A percentile compares a stretch with the other conserved stretches of the same genome.
These are phyloP conservation scores for Plasmodium adleri DNA, from an alignment of 169 alveolate genomes.

Conservation along the genomic window DNA sequence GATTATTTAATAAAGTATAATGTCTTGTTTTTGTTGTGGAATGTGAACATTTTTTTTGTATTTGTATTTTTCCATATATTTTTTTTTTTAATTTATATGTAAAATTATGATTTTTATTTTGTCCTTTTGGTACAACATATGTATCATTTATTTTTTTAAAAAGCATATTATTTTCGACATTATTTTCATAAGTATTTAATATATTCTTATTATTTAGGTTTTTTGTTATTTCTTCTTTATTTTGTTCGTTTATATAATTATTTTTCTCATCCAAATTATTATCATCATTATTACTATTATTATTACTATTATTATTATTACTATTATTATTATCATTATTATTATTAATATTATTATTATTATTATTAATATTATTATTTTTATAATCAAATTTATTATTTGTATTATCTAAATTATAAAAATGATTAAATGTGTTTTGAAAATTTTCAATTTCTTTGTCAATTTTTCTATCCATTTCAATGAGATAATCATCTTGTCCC, in stretches of 20 bases:
- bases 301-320: too few relatives aligned
- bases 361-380: not conserved
- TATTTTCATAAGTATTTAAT: not conserved
- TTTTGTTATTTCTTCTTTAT: not conserved
- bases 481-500: constrained; percentile 18
- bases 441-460: constrained; percentile 44
- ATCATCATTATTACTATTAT: too few relatives aligned
- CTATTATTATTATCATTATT: too few relatives aligned
- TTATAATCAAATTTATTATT: not conserved
- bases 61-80: constrained; percentile 27
- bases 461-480: constrained; percentile 30
- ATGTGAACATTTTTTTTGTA: constrained; percentile 34
- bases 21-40: constrained; percentile 11
- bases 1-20: constrained; percentile 22
- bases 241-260: not conserved
- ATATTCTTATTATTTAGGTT: not conserved
- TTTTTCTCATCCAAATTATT: too few relatives aligned
- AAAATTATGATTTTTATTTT: too few relatives aligned
- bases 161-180: too few relatives aligned
- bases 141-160: too few relatives aligned
- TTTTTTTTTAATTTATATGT: constrained; percentile 18
- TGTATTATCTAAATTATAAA: not conserved
- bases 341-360: too few relatives aligned
- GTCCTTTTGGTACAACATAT: too few relatives aligned
- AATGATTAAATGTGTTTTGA: constrained; percentile 31